phyloP scores from a whole-genome alignment of 257 asterid species.

The Capsicum chinense region DNA sequence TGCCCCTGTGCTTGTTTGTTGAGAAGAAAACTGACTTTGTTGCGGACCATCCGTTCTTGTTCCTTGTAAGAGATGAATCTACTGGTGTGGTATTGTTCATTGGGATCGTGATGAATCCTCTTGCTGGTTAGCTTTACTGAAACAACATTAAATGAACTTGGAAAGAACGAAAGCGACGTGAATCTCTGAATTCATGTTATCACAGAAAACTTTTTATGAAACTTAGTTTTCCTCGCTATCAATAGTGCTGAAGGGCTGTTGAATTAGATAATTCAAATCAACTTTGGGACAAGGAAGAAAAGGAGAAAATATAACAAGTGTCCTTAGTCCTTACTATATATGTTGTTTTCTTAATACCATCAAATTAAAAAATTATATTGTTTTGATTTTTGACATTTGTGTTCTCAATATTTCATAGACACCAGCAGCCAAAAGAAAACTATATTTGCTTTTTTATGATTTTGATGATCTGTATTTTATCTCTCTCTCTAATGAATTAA shows the following conservation, averaged over 20 bases:
- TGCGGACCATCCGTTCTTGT: slow-evolving; percentile 50
- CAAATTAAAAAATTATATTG: not conserved
- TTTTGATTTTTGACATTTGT: not conserved
- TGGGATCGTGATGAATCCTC: slow-evolving; percentile 43
- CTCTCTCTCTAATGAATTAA: too few relatives aligned
- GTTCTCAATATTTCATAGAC: not conserved
- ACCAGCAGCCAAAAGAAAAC: too few relatives aligned
- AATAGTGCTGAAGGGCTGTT: too few relatives aligned
- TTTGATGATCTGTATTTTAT: too few relatives aligned
- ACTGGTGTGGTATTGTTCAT: slow-evolving; percentile 41
- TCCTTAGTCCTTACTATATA: not conserved
- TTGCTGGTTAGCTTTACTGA: not conserved
- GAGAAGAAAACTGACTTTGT: slow-evolving; percentile 42
- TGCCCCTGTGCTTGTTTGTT: not conserved
- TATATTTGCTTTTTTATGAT: too few relatives aligned
- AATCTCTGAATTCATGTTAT: not conserved
- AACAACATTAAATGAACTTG: not conserved
- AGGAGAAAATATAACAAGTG: too few relatives aligned
- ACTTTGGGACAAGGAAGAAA: too few relatives aligned
- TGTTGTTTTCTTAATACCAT: not conserved
- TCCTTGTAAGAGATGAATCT: slow-evolving; percentile 39
- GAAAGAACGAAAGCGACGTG: not conserved
- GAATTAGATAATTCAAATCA: too few relatives aligned
- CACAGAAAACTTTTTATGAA: too few relatives aligned
- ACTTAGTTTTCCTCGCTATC: too few relatives aligned